Evolutionary conservation across 169 alveolate genomes (phyloP), one percentile per base, ranked within the genome.

Genomic region (Blepharisma undulans): DNA sequence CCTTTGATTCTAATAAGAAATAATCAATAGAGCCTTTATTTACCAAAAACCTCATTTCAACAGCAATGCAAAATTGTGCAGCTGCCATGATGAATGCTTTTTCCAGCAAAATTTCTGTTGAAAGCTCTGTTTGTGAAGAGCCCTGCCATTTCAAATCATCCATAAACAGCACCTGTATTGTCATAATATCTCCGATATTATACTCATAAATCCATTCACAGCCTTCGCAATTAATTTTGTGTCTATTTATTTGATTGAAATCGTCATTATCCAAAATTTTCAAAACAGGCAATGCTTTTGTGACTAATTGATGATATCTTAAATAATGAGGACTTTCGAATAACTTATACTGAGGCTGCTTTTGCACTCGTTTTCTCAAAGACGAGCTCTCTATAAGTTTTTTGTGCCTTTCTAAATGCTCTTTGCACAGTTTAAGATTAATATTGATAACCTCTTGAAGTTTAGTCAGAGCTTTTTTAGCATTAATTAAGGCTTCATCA

Each of bases 401-500:
- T 22, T 22, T 82, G 12, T 82, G 89, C 60, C 89, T 22, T 25
- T 79, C 81, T 33, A 82, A 59, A 78, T 85, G 91, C n/a, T 86
- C 66, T 16, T 90, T 27, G 59, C 93, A 76, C 1, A 91, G 27
- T 25, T 72, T 87, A 81, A 32, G 77, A n/a, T 80, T 34, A 72
- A 82, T 77, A 19, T 87, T 61, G 34, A 93, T 84, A n/a, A 86
- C 72, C 76, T 66, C 33, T 66, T 88, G 77, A 18, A 92, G 78
- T 59, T 34, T 76, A n/a, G 74, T 29, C 12, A 93, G 92, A 48
- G 89, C 89, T 22, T 21, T 82, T 30, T 82, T 92, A 0, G 95
- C 96, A 87, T 93, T 93, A 27, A 90, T 94, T 89, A 92, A 87
- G 5, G 97, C 96, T 36, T 92, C 92, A 25, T 90, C 92, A 84